Evolutionary conservation across 2,329 filamentous ascomycete species (phyloP).

Genomic region (Trichoderma citrinoviride): DNA sequence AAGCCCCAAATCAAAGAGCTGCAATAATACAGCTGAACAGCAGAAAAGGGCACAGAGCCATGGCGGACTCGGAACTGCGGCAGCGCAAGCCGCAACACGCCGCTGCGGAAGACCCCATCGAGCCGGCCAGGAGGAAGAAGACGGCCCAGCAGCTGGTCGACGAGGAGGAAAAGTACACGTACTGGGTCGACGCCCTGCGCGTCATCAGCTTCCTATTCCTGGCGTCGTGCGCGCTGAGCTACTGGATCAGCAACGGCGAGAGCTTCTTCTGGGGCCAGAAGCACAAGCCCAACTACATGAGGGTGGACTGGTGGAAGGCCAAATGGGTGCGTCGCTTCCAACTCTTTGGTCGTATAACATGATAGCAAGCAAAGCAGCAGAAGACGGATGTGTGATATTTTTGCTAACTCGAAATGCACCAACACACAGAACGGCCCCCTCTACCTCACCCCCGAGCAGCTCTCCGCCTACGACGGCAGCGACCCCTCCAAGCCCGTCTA

Average conservation of each 20-base stretch:
- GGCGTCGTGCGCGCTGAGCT: constrained; percentile 68
- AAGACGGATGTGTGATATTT: not conserved
- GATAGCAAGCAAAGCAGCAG: no score
- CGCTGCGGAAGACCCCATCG: constrained; percentile 28
- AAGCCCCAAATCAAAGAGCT: no score
- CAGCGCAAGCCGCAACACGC: constrained; percentile 47
- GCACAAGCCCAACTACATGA: constrained; percentile 61
- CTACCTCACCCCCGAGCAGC: constrained; percentile 70
- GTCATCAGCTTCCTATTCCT: constrained; percentile 65
- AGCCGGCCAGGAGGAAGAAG: constrained; percentile 26
- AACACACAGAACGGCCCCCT: constrained; percentile 53
- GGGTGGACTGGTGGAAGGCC: constrained; percentile 55
- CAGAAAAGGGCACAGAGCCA: constrained; percentile 26
- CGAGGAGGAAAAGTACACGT: constrained; percentile 54
- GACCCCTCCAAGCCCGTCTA: constrained; percentile 77
- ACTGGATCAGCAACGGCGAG: constrained; percentile 70
- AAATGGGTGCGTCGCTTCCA: constrained; percentile 63
- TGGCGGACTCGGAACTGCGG: constrained; percentile 43
- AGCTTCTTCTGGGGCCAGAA: constrained; percentile 65
- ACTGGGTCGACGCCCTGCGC: constrained; percentile 65
- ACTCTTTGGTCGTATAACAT: no score
- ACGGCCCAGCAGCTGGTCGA: constrained; percentile 27
- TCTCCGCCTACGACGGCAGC: constrained; percentile 72
- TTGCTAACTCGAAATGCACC: not conserved
- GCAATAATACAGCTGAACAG: not conserved